Evolutionary conservation across 2,329 filamentous ascomycete species (phyloP), one percentile per base, ranked within the genome.

Genomic region (Chrysosporium queenslandicum): DNA sequence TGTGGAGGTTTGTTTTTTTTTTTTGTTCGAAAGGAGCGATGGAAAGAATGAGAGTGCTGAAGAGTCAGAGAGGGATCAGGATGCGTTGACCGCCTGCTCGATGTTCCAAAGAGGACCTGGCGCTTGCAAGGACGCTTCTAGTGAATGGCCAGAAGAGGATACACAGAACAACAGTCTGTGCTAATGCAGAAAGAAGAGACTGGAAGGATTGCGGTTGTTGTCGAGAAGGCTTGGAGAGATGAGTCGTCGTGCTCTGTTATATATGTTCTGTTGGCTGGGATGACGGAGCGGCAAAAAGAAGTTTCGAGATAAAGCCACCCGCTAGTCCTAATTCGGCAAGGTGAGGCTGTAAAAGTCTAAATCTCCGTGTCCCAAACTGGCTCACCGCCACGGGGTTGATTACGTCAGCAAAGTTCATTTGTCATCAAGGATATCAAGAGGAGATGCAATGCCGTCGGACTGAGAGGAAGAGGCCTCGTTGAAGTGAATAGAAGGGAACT

Each of bases 211-310:
- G 39, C 18, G 14, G 41, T 43, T 14, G 12, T 2, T 11, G 41
- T 43, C 9, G 39, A 6, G 39, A 41, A 3, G 20, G 1, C 25
- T 18, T 25, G 21, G 20, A 30, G 42, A 29, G 41, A 43, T 47
- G 45, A 47, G 46, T 48, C 34, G 46, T 27, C 34, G 47, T 50
- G 34, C 25, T 50, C 40, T 18, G n/a, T 46, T 41, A 39, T 46
- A 46, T 39, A 52, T 30, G 45, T 12, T 16, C 5, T 14, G 37
- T 32, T 42, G 36, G 48, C 40, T 41, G 34, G 48, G n/a, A 45
- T 51, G 48, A 51, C 41, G 41, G 41, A 46, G 50, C 42, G 50
- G 50, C 50, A 52, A 52, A 51, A 37, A 40, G 41, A 52, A 46
- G 30, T 29, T 52, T 46, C 49, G 49, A 52, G 50, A 46, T 4